phyloP scores from a whole-genome alignment of 768 basidiomycete genomes.

The Suillus subalutaceus region DNA sequence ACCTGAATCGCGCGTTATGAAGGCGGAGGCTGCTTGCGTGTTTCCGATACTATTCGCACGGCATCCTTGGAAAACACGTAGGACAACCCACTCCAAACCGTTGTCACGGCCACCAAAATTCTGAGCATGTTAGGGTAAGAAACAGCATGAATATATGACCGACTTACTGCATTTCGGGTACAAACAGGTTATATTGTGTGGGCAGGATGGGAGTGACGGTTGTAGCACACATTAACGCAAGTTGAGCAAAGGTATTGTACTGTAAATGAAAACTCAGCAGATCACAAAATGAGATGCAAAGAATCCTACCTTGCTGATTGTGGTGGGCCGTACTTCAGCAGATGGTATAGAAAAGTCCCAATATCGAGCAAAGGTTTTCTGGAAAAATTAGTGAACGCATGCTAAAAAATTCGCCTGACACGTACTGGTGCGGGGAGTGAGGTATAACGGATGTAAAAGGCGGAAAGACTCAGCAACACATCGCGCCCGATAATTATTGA shows the following conservation, averaged over 20 bases:
- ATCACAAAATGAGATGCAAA: slow-evolving; percentile 2
- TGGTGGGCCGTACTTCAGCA: slow-evolving; percentile 90
- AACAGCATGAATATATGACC: slow-evolving; percentile 1
- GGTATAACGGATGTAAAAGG: slow-evolving; percentile 92
- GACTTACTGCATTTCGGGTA: slow-evolving; percentile 78
- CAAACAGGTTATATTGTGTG: slow-evolving; percentile 49
- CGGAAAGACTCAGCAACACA: slow-evolving; percentile 80
- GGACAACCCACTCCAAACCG: slow-evolving; percentile 88
- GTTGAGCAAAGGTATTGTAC: slow-evolving; percentile 92
- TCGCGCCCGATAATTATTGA: slow-evolving; percentile 89
- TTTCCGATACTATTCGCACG: slow-evolving; percentile 58
- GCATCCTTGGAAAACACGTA: slow-evolving; percentile 79
- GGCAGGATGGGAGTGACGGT: slow-evolving; percentile 84
- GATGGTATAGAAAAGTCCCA: slow-evolving; percentile 97
- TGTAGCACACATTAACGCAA: slow-evolving; percentile 87
- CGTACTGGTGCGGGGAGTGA: slow-evolving; percentile 83
- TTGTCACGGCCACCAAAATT: slow-evolving; percentile 86
- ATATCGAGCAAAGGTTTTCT: slow-evolving; percentile 93
- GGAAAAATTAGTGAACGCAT: slow-evolving; percentile 11
- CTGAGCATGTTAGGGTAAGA: slow-evolving; percentile 41
- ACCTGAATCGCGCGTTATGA: slow-evolving; percentile 8
- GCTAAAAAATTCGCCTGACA: slow-evolving; percentile 2
- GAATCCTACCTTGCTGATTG: slow-evolving; percentile 80
- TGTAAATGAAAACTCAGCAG: slow-evolving; percentile 33
- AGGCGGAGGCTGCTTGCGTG: slow-evolving; percentile 34